Evolutionary conservation across 2,329 filamentous ascomycete species (phyloP).

Genomic region (Davidsoniella australis): DNA sequence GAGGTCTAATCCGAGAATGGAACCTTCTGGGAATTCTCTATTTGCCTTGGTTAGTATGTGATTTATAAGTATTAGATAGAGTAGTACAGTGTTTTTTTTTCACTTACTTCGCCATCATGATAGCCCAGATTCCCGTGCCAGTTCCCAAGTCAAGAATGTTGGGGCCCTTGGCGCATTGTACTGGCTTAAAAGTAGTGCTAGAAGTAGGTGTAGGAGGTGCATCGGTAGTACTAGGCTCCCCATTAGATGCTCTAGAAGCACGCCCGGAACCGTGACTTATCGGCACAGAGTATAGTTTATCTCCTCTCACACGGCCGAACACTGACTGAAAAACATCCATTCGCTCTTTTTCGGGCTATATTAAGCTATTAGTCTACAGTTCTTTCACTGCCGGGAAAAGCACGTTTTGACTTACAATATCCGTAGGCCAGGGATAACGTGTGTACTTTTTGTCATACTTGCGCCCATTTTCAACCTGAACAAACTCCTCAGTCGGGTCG

Average conservation of each 20-base stretch:
- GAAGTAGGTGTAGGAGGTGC: constrained; percentile 4
- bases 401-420: constrained; percentile 37
- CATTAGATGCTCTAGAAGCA: not conserved
- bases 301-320: constrained; percentile 24
- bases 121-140: constrained; percentile 82
- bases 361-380: constrained; percentile 7
- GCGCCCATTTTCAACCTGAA: too few species aligned
- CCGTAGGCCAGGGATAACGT: constrained; percentile 52
- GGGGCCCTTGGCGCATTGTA: constrained; percentile 12
- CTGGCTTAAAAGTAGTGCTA: constrained; percentile 1
- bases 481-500: too few species aligned
- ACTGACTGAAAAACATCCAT: constrained; percentile 72
- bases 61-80: too few species aligned
- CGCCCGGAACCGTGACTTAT: not conserved
- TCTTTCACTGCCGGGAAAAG: constrained; percentile 13
- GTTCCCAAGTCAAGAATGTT: constrained; percentile 55
- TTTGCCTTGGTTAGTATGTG: too few species aligned
- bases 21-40: constrained; percentile 14
- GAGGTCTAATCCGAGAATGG: constrained; percentile 25
- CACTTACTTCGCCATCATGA: constrained; percentile 63
- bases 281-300: constrained; percentile 10
- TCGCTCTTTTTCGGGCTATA: constrained; percentile 53
- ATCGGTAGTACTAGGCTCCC: not conserved
- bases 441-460: constrained; percentile 38
- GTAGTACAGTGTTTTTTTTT: not conserved